Percentiles rank a stretch among this genome's conserved stretches.
Evolutionary conservation across 2,329 filamentous ascomycete species (phyloP).

Genomic region (Paecilomyces fulvus): DNA sequence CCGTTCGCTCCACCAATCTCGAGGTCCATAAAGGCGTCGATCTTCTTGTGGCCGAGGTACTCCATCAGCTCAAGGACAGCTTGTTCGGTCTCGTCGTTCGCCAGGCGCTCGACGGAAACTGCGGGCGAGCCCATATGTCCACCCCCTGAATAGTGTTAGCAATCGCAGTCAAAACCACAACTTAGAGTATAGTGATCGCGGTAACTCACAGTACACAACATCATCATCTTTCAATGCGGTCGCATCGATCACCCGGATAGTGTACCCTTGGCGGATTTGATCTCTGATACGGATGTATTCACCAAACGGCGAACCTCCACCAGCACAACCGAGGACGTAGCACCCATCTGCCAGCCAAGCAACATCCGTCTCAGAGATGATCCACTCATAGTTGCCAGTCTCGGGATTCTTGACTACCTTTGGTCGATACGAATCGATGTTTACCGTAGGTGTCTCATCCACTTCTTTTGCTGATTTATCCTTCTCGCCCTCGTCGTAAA

Average conservation of each 20-base stretch:
- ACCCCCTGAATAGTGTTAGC: conserved; percentile 10
- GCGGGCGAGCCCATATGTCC: conserved; percentile 53
- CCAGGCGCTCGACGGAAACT: conserved; percentile 53
- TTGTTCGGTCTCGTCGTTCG: conserved; percentile 44
- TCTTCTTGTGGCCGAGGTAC: conserved; percentile 34
- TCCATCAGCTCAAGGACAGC: conserved; percentile 45
- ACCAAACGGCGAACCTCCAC: conserved; percentile 40
- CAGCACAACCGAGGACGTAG: conserved; percentile 42
- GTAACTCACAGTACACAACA: conserved; percentile 10
- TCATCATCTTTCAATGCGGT: conserved; percentile 37
- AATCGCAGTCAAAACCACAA: background rate
- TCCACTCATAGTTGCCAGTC: conserved; percentile 27
- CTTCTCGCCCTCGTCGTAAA: conserved; percentile 11
- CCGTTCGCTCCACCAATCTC: conserved; percentile 63
- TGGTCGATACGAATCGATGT: conserved; percentile 31
- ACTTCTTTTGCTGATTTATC: conserved; percentile 4
- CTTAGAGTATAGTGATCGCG: background rate
- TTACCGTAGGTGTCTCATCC: conserved; percentile 11
- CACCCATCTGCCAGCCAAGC: conserved; percentile 40
- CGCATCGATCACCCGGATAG: conserved; percentile 34
- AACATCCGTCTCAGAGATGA: conserved; percentile 38
- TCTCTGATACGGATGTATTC: conserved; percentile 36
- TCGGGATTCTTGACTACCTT: conserved; percentile 25
- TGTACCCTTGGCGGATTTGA: conserved; percentile 31
- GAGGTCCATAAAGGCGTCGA: conserved; percentile 52